phyloP scores from a whole-genome alignment of 257 asterid genomes.

The Apocynum venetum region DNA sequence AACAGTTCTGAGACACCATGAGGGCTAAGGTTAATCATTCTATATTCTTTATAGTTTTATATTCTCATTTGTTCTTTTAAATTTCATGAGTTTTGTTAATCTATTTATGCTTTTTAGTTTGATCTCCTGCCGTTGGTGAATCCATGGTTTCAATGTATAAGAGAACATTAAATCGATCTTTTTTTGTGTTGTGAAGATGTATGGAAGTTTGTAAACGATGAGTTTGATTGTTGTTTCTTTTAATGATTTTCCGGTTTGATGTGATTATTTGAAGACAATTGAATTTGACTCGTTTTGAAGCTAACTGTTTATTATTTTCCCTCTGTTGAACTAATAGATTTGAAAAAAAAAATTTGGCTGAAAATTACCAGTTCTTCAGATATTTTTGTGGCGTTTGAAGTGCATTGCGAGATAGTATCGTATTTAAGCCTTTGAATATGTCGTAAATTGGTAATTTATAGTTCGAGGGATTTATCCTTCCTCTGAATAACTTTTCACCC shows the following conservation, averaged over 20 bases:
- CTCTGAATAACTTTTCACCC: neutral
- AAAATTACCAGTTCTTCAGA: neutral
- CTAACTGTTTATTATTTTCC: neutral
- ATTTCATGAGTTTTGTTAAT: neutral
- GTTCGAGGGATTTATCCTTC: neutral
- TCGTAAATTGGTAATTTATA: neutral
- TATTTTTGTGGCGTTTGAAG: neutral
- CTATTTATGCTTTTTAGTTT: neutral
- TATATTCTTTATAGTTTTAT: neutral
- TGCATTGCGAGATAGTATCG: neutral
- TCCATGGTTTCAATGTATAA: too few species aligned
- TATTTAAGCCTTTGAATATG: neutral
- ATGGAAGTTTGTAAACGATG: neutral
- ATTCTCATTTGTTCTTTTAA: neutral
- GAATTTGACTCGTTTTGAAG: neutral
- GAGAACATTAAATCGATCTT: neutral
- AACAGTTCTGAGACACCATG: constrained; percentile 13
- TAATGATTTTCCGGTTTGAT: neutral
- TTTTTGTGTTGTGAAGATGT: neutral
- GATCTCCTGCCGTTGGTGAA: neutral
- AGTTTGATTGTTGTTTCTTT: neutral
- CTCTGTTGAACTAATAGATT: neutral
- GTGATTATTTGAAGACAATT: neutral
- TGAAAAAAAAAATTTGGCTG: neutral
- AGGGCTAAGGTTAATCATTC: constrained; percentile 22